Evolutionary conservation across 768 basidiomycete genomes (phyloP), one percentile per base, ranked within the genome.

Genomic region (Boletus eberwhitei): DNA sequence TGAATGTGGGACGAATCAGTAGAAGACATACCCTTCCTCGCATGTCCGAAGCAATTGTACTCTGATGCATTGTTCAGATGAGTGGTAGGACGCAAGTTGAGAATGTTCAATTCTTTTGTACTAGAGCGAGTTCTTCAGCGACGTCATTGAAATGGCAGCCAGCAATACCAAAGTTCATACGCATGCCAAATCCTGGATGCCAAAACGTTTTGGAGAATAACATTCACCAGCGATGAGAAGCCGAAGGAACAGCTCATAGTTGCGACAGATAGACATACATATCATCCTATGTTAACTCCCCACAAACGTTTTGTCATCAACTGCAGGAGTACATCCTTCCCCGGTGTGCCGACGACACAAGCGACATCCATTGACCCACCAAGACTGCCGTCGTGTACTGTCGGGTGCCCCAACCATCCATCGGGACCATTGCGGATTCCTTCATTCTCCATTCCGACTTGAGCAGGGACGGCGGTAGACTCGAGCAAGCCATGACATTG

Each of bases 321-420:
- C 16, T 68, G 62, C 14, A 87, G 60, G 40, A 90, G 72, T 0
- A 53, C 66, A 26, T 73, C 71, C 7, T 80, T 74, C 4, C 89
- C 89, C n/a, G 89, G 89, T 12, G 88, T 90, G 38, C 72, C 55
- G n/a, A 73, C 73, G 19, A 90, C 62, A 57, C 79, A 82, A 38
- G 72, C 62, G 24, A 86, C 70, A 1, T 79, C 79, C 51, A 58
- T 59, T 14, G 58, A 64, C 42, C 66, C 66, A 50, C 61, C 61
- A 48, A 66, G 49, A 40, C 54, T 57, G 19, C 47, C 55, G 24
- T 63, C 57, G 22, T 68, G 57, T 11, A 50, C 52, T 5, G 57
- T 65, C 31, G 32, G 34, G n/a, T 65, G 56, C 5, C 58, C 66
- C 35, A 62, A 32, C 58, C 60, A 67, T 40, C 48, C 54, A 8